Evolutionary conservation across 768 basidiomycete genomes (phyloP).

Genomic region (Auricularia sp.): DNA sequence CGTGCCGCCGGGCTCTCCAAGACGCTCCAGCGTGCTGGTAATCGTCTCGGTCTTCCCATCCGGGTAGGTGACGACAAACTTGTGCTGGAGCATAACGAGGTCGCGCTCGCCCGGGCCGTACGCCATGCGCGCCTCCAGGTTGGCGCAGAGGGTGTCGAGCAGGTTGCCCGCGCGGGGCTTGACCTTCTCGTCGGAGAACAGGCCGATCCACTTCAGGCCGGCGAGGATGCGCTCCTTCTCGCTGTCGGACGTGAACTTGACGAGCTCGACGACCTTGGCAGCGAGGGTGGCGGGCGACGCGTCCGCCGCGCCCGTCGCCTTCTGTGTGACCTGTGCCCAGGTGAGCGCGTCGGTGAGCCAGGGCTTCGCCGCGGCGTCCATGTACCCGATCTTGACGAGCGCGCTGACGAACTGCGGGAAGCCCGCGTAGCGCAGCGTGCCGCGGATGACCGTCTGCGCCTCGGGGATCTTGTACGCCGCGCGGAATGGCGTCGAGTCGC

Average conservation of each 20-base stretch:
- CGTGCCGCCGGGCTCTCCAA: slow-evolving; percentile 67
- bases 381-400: slow-evolving; percentile 79
- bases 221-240: slow-evolving; percentile 75
- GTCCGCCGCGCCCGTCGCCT: slow-evolving; percentile 56
- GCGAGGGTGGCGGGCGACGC: slow-evolving; percentile 70
- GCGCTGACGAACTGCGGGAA: slow-evolving; percentile 92
- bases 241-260: slow-evolving; percentile 57
- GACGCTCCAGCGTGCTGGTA: slow-evolving; percentile 85
- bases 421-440: slow-evolving; percentile 89
- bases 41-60: slow-evolving; percentile 79
- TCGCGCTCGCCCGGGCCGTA: slow-evolving; percentile 88
- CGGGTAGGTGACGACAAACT: slow-evolving; percentile 83
- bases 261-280: slow-evolving; percentile 56
- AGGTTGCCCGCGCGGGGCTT: slow-evolving; percentile 60
- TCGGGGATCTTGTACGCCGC: slow-evolving; percentile 91
- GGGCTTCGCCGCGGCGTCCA: slow-evolving; percentile 63
- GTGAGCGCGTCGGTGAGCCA: slow-evolving; percentile 68
- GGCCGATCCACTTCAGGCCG: slow-evolving; percentile 87
- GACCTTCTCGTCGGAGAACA: slow-evolving; percentile 66
- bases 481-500: slow-evolving; percentile 82
- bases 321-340: slow-evolving; percentile 78
- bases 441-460: slow-evolving; percentile 84
- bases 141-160: slow-evolving; percentile 88
- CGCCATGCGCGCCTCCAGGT: slow-evolving; percentile 83
- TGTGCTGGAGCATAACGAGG: slow-evolving; percentile 96